These are phyloP conservation scores for Casuarina glauca DNA, from an alignment of 306 rosid genomes.

Conservation along the genomic window DNA sequence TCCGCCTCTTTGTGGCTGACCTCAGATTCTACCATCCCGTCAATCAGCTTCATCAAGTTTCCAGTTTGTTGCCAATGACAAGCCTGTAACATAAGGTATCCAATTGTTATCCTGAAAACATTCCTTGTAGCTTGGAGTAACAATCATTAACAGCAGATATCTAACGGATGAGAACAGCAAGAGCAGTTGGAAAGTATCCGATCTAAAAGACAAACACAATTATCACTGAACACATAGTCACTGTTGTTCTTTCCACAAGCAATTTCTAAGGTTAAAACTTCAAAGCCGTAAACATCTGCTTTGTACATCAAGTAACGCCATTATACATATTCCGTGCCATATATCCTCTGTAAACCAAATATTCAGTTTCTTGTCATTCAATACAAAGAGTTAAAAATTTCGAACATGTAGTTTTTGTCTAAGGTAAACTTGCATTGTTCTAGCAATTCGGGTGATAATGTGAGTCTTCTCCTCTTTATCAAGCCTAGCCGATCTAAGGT, in stretches of 20 bases:
- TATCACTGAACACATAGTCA: conserved; percentile 40
- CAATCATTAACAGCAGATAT: too few relatives aligned
- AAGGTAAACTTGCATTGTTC: conserved; percentile 31
- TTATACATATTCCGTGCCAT: conserved; percentile 76
- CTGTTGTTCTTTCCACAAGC: conserved; percentile 49
- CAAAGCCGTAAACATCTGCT: conserved; percentile 66
- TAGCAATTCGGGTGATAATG: conserved; percentile 56
- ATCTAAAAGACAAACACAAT: conserved; percentile 61
- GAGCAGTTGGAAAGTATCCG: too few relatives aligned
- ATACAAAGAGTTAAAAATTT: too few relatives aligned
- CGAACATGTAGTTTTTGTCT: too few relatives aligned
- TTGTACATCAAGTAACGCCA: conserved; percentile 58
- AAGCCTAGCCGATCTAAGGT: conserved; percentile 63
- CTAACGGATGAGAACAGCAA: too few relatives aligned
- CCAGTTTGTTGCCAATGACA: too few relatives aligned
- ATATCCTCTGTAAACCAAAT: conserved; percentile 52
- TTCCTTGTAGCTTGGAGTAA: too few relatives aligned
- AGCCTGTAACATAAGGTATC: too few relatives aligned
- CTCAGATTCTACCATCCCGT: conserved; percentile 44
- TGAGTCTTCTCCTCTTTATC: conserved; percentile 60
- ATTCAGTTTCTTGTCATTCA: too few relatives aligned
- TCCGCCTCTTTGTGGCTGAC: conserved; percentile 43
- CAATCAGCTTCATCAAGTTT: conserved; percentile 50
- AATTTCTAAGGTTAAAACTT: conserved; percentile 58
- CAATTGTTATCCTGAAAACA: too few relatives aligned